These are phyloP conservation scores for Chalciporus piperatus DNA, from an alignment of 768 basidiomycete species.

Conservation along the genomic window DNA sequence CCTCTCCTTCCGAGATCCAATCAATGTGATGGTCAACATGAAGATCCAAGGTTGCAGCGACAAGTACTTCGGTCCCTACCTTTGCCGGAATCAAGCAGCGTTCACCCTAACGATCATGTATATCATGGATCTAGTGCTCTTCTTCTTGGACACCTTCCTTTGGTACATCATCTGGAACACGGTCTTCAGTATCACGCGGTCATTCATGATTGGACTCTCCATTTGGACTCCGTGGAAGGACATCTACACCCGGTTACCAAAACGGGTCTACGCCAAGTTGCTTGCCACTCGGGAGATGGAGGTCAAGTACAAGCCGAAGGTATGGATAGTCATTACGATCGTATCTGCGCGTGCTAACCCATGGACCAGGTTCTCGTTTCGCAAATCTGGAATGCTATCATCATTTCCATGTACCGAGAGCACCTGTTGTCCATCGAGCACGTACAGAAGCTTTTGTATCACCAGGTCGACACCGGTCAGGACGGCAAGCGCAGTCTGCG, in stretches of 20 bases:
- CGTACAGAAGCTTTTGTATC: constrained; percentile 96
- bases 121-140: constrained; percentile 94
- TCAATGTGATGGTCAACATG: constrained; percentile 95
- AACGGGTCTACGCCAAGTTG: constrained; percentile 94
- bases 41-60: constrained; percentile 89
- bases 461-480: constrained; percentile 83
- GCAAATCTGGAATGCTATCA: constrained; percentile 99
- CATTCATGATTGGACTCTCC: constrained; percentile 87
- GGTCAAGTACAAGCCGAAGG: constrained; percentile 99
- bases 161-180: constrained; percentile 99
- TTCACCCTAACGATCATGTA: constrained; percentile 98
- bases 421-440: constrained; percentile 98
- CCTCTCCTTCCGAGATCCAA: constrained; percentile 89
- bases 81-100: constrained; percentile 91
- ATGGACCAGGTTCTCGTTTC: constrained; percentile 82
- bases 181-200: constrained; percentile 83
- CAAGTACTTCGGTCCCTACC: constrained; percentile 75
- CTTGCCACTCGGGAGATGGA: constrained; percentile 95
- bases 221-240: constrained; percentile 99
- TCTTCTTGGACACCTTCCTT: constrained; percentile 98
- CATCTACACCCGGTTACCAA: constrained; percentile 93
- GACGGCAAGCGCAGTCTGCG: constrained; percentile 90
- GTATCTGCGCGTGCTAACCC: neutral
- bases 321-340: constrained; percentile 29
- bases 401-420: constrained; percentile 99